Conservation (phyloP, 2,329 filamentous ascomycete genomes). For the Fusarium dimerum region DNA sequence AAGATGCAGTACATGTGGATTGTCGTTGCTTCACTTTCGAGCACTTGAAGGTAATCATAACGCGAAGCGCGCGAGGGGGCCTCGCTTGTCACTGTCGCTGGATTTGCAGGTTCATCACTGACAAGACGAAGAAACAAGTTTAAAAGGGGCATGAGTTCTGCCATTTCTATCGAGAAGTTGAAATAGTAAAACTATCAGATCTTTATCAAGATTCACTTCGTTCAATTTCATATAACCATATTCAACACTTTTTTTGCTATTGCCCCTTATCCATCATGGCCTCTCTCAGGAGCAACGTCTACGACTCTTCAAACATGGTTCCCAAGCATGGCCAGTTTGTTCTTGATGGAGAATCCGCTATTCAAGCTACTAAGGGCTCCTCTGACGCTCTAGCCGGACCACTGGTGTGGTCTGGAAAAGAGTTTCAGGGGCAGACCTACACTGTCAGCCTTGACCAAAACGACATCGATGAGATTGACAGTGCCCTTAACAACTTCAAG, state of each 20-base stretch:
- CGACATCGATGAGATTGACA: constrained; percentile 23
- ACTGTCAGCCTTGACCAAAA: constrained; percentile 17
- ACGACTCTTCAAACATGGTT: neutral
- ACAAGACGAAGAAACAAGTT: too few relatives aligned
- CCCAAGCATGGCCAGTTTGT: neutral
- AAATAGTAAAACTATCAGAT: too few relatives aligned
- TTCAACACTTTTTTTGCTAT: too few relatives aligned
- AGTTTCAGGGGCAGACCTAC: constrained; percentile 17
- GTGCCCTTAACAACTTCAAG: constrained; percentile 31
- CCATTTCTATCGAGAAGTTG: too few relatives aligned
- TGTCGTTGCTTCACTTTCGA: neutral
- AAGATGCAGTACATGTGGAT: neutral
- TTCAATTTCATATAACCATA: too few relatives aligned
- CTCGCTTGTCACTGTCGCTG: neutral
- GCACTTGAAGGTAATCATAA: neutral
- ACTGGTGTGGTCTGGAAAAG: constrained; percentile 27
- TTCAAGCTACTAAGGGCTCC: neutral
- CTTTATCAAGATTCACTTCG: too few relatives aligned
- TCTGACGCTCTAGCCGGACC: constrained; percentile 16
- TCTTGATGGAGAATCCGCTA: neutral
- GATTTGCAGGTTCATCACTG: too few relatives aligned
- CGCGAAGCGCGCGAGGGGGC: neutral
- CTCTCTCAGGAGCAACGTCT: neutral
- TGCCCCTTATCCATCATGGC: neutral
- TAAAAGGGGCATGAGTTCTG: too few relatives aligned